phyloP scores from a whole-genome alignment of 106 monocot species.

The Allium fistulosum region DNA sequence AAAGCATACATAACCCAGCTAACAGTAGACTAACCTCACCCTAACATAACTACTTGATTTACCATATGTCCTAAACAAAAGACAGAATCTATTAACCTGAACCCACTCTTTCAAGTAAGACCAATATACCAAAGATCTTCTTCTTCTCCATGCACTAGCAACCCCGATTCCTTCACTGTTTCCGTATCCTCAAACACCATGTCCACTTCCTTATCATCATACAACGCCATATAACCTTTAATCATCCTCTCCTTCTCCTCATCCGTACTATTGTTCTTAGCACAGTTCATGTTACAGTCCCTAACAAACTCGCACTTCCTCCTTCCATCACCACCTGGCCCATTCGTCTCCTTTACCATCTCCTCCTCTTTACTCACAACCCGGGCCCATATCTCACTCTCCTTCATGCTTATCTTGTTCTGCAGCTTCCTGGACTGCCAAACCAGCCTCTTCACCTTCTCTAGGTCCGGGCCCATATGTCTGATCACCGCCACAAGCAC shows the following conservation, averaged over 20 bases:
- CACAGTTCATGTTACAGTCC: not conserved
- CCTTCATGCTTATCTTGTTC: conserved; percentile 28
- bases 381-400: conserved; percentile 21
- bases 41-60: too few species aligned
- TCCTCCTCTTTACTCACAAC: conserved; percentile 26
- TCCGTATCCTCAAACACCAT: not conserved
- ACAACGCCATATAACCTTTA: not conserved
- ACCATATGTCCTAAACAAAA: too few species aligned
- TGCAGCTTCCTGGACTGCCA: conserved; percentile 31
- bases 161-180: not conserved
- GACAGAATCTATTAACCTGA: too few species aligned
- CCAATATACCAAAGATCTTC: not conserved
- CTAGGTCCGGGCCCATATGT: conserved; percentile 25
- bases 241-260: not conserved
- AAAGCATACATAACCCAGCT: too few species aligned
- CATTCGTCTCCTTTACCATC: not conserved
- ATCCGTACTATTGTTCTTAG: not conserved
- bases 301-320: not conserved
- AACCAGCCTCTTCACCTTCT: conserved; percentile 18
- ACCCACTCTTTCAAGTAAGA: not conserved
- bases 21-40: too few species aligned
- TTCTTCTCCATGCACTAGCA: not conserved
- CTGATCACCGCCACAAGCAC: conserved; percentile 23
- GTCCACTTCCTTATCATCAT: not conserved
- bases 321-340: not conserved